Evolutionary conservation across 176 grass and related monocot species (phyloP), one percentile per base, ranked within the genome.

Genomic region (Dendrocalamus sinicus): DNA sequence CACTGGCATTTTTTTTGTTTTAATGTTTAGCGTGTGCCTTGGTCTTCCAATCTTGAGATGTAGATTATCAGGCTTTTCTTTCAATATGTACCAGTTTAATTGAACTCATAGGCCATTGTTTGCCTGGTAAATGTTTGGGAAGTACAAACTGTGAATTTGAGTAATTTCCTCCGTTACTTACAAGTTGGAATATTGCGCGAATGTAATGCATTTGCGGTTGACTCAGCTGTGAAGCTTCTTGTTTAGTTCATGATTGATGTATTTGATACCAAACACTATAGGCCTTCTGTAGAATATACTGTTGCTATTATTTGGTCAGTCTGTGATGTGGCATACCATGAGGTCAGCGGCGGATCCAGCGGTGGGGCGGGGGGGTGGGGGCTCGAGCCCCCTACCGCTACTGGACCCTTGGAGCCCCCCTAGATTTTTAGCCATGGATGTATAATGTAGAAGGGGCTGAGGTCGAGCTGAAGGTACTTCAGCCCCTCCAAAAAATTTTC

Each of bases 171-270:
- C 6, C 0, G 5, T 61, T 71, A 50, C 30, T 61, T 16, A 26
- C 22, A 81, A 69, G 20, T 69, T 54, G 17, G 13, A 54, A 83
- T 63, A 74, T 51, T 51, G 22, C 11, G 22, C 1, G 3, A 6
- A 10, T 62, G 72, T 37, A 32, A 80, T n/a, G 28, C 45, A 37
- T 51, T 67, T 67, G 16, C 0, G 7, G 6, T 64, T 63, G 70
- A 83, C 41, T 74, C 1, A 17, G 1, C 35, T 19, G 20, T 23
- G 40, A 55, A 35, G 6, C 32, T 74, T 48, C 59, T 66, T 30
- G 16, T 41, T 75, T 54, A 81, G 17, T 87, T 87, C 69, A 54
- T 53, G 59, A 44, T 55, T 66, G 10, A 12, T 81, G 12, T 57
- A 58, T 75, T 75, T 0, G 45, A 17, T 13, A 45, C 8, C 23